Percentiles rank a stretch among this genome's conserved stretches.
Evolutionary conservation across 306 rosid genomes (phyloP).

Genomic region (Alnus rubra): DNA sequence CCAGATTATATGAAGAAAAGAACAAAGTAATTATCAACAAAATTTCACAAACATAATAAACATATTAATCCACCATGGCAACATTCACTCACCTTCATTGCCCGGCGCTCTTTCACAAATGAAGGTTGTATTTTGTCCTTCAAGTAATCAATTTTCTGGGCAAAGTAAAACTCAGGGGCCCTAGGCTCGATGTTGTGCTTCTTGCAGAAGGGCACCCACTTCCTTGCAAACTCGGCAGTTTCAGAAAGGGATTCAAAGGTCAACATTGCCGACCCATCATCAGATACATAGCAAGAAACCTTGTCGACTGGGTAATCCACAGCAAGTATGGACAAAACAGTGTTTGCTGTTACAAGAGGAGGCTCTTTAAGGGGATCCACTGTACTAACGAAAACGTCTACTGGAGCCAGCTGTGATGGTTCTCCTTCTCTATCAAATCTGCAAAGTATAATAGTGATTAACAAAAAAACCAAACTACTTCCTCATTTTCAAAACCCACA

Average conservation of each 20-base stretch:
- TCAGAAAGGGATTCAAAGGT: conserved; percentile 96
- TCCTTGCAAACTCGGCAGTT: conserved; percentile 97
- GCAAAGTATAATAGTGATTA: conserved; percentile 34
- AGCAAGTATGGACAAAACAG: conserved; percentile 96
- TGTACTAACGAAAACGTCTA: conserved; percentile 93
- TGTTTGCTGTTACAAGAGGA: conserved; percentile 91
- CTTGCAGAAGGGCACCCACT: conserved; percentile 99
- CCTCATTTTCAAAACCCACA: conserved; percentile 13
- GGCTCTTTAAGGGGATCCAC: conserved; percentile 99
- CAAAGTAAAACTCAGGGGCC: conserved; percentile 97
- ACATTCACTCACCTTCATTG: conserved; percentile 74
- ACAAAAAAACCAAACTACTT: conserved; percentile 13
- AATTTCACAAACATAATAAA: not conserved
- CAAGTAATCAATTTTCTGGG: conserved; percentile 94
- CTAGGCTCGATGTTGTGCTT: conserved; percentile 93
- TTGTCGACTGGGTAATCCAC: conserved; percentile 99
- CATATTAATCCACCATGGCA: conserved; percentile 2
- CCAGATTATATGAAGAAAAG: not conserved
- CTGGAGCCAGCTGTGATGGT: conserved; percentile 91
- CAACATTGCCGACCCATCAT: conserved; percentile 99
- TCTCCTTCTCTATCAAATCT: conserved; percentile 98
- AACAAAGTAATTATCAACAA: not conserved
- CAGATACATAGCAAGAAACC: conserved; percentile 98
- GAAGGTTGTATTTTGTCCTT: conserved; percentile 98
- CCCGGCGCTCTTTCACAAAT: conserved; percentile 94